These are phyloP conservation scores for Sordaria brevicollis DNA, from an alignment of 495 filamentous ascomycete species.

Conservation along the genomic window DNA sequence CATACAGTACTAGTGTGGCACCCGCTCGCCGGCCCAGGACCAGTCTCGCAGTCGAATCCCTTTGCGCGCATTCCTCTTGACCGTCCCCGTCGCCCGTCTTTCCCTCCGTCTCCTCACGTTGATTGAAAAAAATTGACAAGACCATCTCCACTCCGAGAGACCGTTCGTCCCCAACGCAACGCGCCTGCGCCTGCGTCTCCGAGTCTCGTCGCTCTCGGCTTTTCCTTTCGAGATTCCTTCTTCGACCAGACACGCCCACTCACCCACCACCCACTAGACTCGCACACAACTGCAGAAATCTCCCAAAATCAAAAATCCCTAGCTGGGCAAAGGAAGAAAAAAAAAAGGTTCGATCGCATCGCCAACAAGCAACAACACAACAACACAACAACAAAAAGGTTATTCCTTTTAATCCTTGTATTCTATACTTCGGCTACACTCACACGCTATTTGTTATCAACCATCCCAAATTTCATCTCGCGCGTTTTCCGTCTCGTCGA, in stretches of 20 bases:
- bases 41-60: not conserved
- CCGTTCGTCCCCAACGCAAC: constrained; percentile 1
- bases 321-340: constrained; percentile 4
- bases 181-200: no score
- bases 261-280: constrained; percentile 14
- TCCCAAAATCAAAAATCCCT: constrained; percentile 3
- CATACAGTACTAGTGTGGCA: not conserved
- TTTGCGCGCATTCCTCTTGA: not conserved
- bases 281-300: constrained; percentile 13
- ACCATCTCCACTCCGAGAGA: not conserved
- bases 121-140: constrained; percentile 8
- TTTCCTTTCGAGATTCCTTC: constrained; percentile 1
- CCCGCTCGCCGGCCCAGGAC: not conserved
- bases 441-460: not conserved
- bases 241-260: not conserved
- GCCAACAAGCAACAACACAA: constrained; percentile 9
- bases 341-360: constrained; percentile 11
- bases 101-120: no score
- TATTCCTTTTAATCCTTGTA: constrained; percentile 29
- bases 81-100: constrained; percentile 20
- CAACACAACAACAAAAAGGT: constrained; percentile 4
- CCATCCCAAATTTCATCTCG: constrained; percentile 1
- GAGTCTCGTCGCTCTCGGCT: not conserved
- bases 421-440: constrained; percentile 13
- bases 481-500: constrained; percentile 13